Evolutionary conservation across 1,139 yeast genomes (phyloP).

Genomic region (Arxiozyma slooffiae): DNA sequence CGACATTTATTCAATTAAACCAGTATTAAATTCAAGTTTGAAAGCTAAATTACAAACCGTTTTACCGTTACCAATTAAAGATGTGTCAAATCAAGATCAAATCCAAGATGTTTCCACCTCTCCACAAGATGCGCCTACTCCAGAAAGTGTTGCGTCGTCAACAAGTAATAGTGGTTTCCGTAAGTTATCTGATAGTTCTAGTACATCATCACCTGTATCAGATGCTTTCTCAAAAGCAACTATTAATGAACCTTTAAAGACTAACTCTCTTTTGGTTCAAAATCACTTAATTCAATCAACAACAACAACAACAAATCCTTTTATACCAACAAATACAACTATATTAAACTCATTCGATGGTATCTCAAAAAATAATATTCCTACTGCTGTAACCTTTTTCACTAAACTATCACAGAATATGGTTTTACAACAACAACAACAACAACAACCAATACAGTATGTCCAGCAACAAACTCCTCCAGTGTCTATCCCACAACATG

Average conservation of each 20-base stretch:
- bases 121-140: not conserved
- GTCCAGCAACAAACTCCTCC: conserved; percentile 1
- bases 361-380: conserved; percentile 3
- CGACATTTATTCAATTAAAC: conserved; percentile 19
- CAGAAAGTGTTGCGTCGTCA: not conserved
- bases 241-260: not conserved
- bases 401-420: conserved; percentile 22
- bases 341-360: not conserved
- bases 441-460: conserved; percentile 1
- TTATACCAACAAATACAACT: not conserved
- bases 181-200: not conserved
- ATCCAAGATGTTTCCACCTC: not conserved
- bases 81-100: not conserved
- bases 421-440: conserved; percentile 7
- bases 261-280: not conserved
- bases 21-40: conserved; percentile 19
- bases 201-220: not conserved
- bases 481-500: not conserved
- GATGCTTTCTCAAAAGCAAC: not conserved
- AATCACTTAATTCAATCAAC: conserved; percentile 1
- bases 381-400: conserved; percentile 21
- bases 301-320: not conserved
- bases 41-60: conserved; percentile 16
- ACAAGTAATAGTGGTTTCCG: not conserved
- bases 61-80: conserved; percentile 12